Conservation (phyloP, 2,329 filamentous ascomycete genomes). For the Aspergillus clavatus region DNA sequence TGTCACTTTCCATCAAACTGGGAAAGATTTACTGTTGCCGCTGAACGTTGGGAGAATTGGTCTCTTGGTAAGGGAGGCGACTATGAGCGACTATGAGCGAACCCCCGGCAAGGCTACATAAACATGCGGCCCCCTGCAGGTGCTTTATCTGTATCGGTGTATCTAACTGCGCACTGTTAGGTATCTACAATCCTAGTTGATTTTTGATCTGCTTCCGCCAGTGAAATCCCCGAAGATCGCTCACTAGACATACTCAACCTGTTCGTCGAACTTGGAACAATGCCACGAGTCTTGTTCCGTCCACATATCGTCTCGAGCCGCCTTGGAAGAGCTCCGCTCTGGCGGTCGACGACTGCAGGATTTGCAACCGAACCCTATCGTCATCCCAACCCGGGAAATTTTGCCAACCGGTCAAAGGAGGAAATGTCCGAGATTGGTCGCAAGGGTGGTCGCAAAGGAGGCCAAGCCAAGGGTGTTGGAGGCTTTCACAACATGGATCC, state of each 20-base stretch:
- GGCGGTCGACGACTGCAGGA: not conserved
- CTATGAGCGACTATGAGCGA: no score
- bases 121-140: not conserved
- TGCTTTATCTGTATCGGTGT: no score
- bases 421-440: constrained; percentile 22
- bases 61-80: not conserved
- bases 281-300: not conserved
- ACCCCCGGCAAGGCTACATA: not conserved
- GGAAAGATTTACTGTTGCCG: not conserved
- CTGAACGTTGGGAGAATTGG: not conserved
- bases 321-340: not conserved
- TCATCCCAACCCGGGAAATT: constrained; percentile 30
- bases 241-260: not conserved
- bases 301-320: not conserved
- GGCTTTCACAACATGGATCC: constrained; percentile 27
- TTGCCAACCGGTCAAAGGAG: constrained; percentile 28
- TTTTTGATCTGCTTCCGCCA: not conserved
- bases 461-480: constrained; percentile 22
- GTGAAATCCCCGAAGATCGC: not conserved
- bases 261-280: not conserved
- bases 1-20: not conserved
- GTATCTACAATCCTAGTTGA: not conserved
- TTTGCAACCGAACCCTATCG: constrained; percentile 18
- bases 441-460: constrained; percentile 25
- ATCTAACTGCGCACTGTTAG: no score